Conservation (phyloP, 345 rosid species). For the Sisymbrium altissimum region DNA sequence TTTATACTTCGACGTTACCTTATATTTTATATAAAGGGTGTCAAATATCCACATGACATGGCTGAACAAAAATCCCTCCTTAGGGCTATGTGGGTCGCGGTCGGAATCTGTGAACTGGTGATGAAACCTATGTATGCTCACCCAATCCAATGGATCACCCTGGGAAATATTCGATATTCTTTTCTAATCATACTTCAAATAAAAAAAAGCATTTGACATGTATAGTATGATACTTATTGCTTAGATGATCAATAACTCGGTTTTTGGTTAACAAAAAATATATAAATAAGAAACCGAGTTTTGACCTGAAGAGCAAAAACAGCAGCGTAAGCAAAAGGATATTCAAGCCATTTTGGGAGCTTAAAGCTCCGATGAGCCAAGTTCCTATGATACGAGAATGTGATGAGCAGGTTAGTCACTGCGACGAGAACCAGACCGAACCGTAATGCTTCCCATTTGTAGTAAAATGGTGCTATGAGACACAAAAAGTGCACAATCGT, state of each 20-base stretch:
- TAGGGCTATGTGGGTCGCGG: slow-evolving; percentile 87
- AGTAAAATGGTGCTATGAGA: slow-evolving; percentile 64
- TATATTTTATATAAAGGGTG: slow-evolving; percentile 38
- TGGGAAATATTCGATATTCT: background rate
- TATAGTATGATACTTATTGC: background rate
- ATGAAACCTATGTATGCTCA: slow-evolving; percentile 85
- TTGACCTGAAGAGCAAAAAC: slow-evolving; percentile 70
- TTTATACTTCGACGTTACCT: slow-evolving; percentile 33
- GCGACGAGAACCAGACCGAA: slow-evolving; percentile 44
- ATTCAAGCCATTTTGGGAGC: slow-evolving; percentile 85
- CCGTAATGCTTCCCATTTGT: slow-evolving; percentile 66
- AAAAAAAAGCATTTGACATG: background rate
- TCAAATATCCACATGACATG: slow-evolving; percentile 81
- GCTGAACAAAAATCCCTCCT: slow-evolving; percentile 84
- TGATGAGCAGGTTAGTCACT: slow-evolving; percentile 57
- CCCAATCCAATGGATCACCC: slow-evolving; percentile 81
- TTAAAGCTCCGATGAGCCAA: slow-evolving; percentile 74
- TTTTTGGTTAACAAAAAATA: background rate
- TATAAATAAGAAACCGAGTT: background rate
- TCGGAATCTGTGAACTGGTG: slow-evolving; percentile 80
- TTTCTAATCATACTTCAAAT: background rate
- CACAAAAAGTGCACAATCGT: slow-evolving; percentile 51
- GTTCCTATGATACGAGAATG: slow-evolving; percentile 65
- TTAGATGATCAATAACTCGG: background rate
- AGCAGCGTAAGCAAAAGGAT: slow-evolving; percentile 68